phyloP scores from a whole-genome alignment of 176 grass and related monocot species.

The Lolium rigidum region DNA sequence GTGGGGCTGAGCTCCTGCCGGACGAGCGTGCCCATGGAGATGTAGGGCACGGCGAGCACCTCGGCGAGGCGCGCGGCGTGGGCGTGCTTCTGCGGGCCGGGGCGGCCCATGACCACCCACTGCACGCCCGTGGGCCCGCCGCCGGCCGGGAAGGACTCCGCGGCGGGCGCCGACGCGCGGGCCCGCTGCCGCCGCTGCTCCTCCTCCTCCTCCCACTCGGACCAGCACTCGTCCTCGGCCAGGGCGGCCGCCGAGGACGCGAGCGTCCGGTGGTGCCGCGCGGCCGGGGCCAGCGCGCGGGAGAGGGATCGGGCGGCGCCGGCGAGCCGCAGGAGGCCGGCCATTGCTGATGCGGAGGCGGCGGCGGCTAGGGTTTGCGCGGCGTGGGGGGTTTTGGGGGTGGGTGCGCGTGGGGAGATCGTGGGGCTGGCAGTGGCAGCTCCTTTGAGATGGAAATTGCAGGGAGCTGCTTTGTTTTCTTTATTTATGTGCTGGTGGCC shows the following conservation, averaged over 20 bases:
- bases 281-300: slow-evolving; percentile 2
- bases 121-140: slow-evolving; percentile 52
- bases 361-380: slow-evolving; percentile 51
- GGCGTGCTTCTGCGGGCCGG: slow-evolving; percentile 80
- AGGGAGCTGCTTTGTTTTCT: background rate
- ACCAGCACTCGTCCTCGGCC: slow-evolving; percentile 74
- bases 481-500: slow-evolving; percentile 18
- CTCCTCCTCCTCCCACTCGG: slow-evolving; percentile 68
- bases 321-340: slow-evolving; percentile 59
- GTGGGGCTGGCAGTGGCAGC: background rate
- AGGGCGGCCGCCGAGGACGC: slow-evolving; percentile 54
- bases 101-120: slow-evolving; percentile 94
- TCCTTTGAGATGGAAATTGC: background rate
- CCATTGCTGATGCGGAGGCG: slow-evolving; percentile 51
- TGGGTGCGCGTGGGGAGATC: slow-evolving; percentile 1
- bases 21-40: slow-evolving; percentile 90
- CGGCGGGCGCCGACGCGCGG: slow-evolving; percentile 5
- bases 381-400: slow-evolving; percentile 49
- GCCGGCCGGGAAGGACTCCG: slow-evolving; percentile 34
- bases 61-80: slow-evolving; percentile 86
- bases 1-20: slow-evolving; percentile 72
- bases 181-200: slow-evolving; percentile 27
- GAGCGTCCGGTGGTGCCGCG: slow-evolving; percentile 32
- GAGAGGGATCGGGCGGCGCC: slow-evolving; percentile 40
- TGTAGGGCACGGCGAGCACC: slow-evolving; percentile 87